Evolutionary conservation across 2,329 filamentous ascomycete genomes (phyloP).

Genomic region (Neofusicoccum umdonicola): DNA sequence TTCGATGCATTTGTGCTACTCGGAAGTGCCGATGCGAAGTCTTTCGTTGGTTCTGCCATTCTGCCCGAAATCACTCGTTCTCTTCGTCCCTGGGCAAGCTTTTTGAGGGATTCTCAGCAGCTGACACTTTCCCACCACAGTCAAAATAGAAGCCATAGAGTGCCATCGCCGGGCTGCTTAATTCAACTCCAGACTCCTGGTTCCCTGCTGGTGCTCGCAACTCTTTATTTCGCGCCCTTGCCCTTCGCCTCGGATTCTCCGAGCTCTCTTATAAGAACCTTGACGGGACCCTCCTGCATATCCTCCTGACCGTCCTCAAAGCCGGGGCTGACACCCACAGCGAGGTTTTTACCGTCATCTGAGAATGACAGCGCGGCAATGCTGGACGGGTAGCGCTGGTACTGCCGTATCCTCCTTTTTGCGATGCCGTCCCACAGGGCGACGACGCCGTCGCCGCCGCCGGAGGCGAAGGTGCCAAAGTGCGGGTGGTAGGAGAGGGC

Average conservation of each 20-base stretch:
- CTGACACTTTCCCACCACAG: no score
- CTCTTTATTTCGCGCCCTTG: constrained; percentile 63
- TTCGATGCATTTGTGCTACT: no score
- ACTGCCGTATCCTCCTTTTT: constrained; percentile 85
- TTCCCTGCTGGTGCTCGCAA: not conserved
- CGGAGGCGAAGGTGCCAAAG: constrained; percentile 81
- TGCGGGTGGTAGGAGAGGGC: constrained; percentile 83
- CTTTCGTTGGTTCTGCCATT: no score
- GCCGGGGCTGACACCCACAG: constrained; percentile 77
- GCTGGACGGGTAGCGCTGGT: constrained; percentile 77
- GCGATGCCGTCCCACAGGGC: constrained; percentile 89
- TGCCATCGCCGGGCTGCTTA: no score
- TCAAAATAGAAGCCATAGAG: no score
- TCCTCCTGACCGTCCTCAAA: constrained; percentile 88
- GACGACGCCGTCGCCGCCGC: constrained; percentile 88
- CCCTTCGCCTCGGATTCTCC: constrained; percentile 85
- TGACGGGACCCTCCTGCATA: constrained; percentile 67
- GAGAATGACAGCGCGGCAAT: constrained; percentile 78
- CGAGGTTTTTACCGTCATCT: constrained; percentile 71
- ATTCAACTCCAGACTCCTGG: constrained; percentile 1
- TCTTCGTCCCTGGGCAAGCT: no score
- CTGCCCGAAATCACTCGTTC: no score
- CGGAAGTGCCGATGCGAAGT: no score
- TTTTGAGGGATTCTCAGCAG: no score
- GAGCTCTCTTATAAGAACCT: constrained; percentile 78